Percentiles rank a stretch among this genome's conserved stretches.
Evolutionary conservation across 805 yeast species (phyloP).

Genomic region (Lachancea quebecensis): DNA sequence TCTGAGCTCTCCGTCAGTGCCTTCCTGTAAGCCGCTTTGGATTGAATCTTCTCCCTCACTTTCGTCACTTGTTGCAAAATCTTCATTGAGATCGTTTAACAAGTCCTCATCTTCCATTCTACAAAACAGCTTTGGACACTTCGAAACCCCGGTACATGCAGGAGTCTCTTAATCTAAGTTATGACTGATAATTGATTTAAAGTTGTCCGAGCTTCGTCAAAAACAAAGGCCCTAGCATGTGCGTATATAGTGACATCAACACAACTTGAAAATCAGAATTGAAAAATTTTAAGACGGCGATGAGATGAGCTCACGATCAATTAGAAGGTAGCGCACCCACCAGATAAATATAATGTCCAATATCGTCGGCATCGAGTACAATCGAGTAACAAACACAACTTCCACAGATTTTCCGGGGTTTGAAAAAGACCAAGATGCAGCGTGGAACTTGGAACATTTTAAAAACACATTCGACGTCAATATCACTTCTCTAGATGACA

Average conservation of each 20-base stretch:
- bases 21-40: background rate
- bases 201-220: background rate
- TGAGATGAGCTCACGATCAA: constrained; percentile 4
- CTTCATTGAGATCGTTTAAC: constrained; percentile 8
- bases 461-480: constrained; percentile 59
- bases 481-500: constrained; percentile 56
- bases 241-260: background rate
- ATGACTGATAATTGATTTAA: background rate
- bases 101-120: constrained; percentile 8
- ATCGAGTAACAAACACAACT: constrained; percentile 83
- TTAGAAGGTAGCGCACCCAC: background rate
- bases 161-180: too few relatives aligned
- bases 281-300: constrained; percentile 5
- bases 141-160: too few relatives aligned
- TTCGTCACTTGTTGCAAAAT: constrained; percentile 1
- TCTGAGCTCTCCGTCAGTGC: background rate
- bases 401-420: constrained; percentile 93
- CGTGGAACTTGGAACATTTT: constrained; percentile 83
- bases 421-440: constrained; percentile 47
- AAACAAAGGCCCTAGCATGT: background rate
- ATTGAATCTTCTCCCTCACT: constrained; percentile 1
- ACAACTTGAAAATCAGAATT: background rate
- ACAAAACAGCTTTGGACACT: background rate
- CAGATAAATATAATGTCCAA: constrained; percentile 32
- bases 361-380: constrained; percentile 80